Conservation (phyloP, 495 filamentous ascomycete genomes). For the Cudoniella acicularis region DNA sequence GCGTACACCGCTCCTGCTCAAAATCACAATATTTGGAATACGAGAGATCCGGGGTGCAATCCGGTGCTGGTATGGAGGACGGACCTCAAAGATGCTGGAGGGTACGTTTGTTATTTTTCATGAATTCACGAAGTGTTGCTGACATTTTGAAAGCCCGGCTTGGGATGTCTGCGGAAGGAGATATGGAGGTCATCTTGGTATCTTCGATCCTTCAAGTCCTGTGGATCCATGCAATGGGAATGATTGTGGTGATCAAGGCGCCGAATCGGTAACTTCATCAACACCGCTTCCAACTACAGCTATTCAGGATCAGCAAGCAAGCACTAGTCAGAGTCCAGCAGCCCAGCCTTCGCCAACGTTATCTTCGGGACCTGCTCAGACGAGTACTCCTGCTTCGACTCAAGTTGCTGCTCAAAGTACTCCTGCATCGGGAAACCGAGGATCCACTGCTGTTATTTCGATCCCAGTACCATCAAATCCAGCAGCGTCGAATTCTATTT, state of each 20-base stretch:
- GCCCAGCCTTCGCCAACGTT: background rate
- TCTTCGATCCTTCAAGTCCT: constrained; percentile 8
- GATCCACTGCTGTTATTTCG: background rate
- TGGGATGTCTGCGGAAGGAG: constrained; percentile 1
- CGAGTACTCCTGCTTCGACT: background rate
- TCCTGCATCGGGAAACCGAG: background rate
- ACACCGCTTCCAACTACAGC: background rate
- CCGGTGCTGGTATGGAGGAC: background rate
- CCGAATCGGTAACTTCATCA: background rate
- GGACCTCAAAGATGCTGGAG: background rate
- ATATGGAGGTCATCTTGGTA: background rate
- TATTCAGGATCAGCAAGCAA: background rate
- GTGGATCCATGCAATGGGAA: background rate
- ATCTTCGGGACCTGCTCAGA: background rate
- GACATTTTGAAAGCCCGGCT: too few relatives aligned
- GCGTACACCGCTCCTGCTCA: background rate
- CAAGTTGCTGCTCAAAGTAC: background rate
- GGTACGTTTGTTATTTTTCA: background rate
- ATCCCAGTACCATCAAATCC: background rate
- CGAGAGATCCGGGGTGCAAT: background rate
- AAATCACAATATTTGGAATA: background rate
- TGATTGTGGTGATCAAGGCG: background rate
- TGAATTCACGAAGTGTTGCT: too few relatives aligned
- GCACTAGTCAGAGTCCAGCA: too few relatives aligned
- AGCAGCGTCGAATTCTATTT: background rate